phyloP scores from a whole-genome alignment of 2,329 filamentous ascomycete species.

The Chaetomium sp. region DNA sequence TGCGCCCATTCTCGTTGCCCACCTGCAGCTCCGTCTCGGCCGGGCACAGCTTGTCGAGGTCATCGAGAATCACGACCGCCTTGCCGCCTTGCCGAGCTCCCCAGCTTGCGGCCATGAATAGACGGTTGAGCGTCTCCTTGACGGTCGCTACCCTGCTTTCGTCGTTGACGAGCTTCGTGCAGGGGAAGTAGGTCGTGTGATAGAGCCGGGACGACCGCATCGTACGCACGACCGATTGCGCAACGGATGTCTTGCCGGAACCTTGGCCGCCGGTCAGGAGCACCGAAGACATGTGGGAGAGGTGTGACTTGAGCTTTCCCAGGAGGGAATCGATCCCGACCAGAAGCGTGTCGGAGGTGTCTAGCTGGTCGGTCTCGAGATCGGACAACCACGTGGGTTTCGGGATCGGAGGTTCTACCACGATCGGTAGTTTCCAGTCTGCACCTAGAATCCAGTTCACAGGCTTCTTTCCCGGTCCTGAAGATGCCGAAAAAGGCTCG shows the following conservation, averaged over 20 bases:
- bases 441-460: constrained; percentile 69
- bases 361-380: constrained; percentile 50
- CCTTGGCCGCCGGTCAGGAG: constrained; percentile 84
- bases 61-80: constrained; percentile 81
- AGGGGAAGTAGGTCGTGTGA: constrained; percentile 79
- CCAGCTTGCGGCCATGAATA: constrained; percentile 90
- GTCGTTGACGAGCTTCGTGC: constrained; percentile 79
- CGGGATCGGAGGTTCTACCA: constrained; percentile 68
- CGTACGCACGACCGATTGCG: constrained; percentile 66
- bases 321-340: constrained; percentile 81
- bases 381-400: constrained; percentile 52
- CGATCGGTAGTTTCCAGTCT: constrained; percentile 65
- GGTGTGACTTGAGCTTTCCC: constrained; percentile 63
- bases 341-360: constrained; percentile 48
- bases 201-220: constrained; percentile 69
- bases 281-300: constrained; percentile 82
- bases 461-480: constrained; percentile 41
- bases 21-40: constrained; percentile 92
- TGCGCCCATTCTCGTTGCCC: constrained; percentile 86
- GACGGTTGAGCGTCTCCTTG: constrained; percentile 75
- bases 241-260: constrained; percentile 79
- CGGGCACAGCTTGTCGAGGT: constrained; percentile 87
- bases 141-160: constrained; percentile 85
- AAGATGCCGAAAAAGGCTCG: constrained; percentile 46
- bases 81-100: constrained; percentile 79